Base-by-base conservation (phyloP, 2,329 filamentous ascomycete species). In the Cladosporium sp. region DNA sequence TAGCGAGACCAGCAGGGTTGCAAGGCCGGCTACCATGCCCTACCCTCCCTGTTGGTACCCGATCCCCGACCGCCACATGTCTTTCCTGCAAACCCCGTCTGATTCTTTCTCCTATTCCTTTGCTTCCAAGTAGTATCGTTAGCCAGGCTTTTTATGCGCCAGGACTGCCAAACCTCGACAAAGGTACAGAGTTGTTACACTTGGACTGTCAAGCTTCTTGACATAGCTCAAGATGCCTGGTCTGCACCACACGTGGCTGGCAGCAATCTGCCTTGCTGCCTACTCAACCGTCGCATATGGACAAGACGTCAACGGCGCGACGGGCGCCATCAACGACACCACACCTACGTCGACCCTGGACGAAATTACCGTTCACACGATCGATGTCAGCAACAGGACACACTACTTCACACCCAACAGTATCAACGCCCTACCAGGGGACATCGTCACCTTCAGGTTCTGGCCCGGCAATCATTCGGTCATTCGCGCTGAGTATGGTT, bases 381-480 rank as follows among this genome's bases (percentile, higher is more conserved):
- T 78, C 42, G 66, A 69, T 13, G 75, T 72, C 28, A 75, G 73
- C 20, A 64, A 70, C 13, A 65, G 66, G 5, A 65, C 65, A 7
- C 69, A 73, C 57, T 66, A 65, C 32, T 77, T 73, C 53, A 62
- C 66, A 9, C 76, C 76, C 1, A 70, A 71, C 36, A 66, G 66
- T 32, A 64, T 76, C 32, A 64, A 68, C 45, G 74, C 75, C 10
- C 65, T 66, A 7, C 65, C 70, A 2, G 75, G 74, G 17, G 75
- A 77, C 57, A 72, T 75, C 5, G 61, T 78, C 39, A 69, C 72
- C 39, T 78, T 77, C 58, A 55, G 67, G 44, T 78, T 77, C 64
- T 76, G 68, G 40, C 71, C 74, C 3, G 66, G 68, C 13, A 75
- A 76, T 53, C 75, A 78, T 58, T 76, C 74, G 0, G 75, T 78